A percentile compares a stretch with the other conserved stretches of the same genome.
Conservation (phyloP, 2,329 filamentous ascomycete species). For the Microsporum canis region DNA sequence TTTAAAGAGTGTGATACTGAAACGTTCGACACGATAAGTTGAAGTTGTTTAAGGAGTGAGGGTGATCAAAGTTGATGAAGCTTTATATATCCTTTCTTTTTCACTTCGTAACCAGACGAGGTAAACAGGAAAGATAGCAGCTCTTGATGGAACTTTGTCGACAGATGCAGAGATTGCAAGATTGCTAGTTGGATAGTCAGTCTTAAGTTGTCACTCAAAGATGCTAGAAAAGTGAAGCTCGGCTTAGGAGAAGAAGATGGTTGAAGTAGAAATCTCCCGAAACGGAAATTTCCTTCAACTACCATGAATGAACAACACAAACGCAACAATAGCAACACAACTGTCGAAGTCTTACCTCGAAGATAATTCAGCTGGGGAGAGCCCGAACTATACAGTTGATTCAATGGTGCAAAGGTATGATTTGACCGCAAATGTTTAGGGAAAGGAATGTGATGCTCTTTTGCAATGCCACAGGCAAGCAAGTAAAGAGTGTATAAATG, state of each 20-base stretch:
- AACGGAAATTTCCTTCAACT: background rate
- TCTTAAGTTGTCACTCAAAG: background rate
- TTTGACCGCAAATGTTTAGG: background rate
- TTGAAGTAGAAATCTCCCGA: background rate
- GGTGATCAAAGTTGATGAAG: background rate
- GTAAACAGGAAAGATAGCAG: background rate
- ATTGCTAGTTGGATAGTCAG: background rate
- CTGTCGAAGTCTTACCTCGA: background rate
- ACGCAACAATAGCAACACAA: background rate
- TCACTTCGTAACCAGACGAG: constrained; percentile 1
- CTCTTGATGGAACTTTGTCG: constrained; percentile 3
- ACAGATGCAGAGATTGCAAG: background rate
- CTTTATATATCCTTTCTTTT: background rate
- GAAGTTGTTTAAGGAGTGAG: background rate
- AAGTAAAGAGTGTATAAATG: constrained; percentile 1
- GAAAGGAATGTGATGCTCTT: constrained; percentile 1
- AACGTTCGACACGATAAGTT: constrained; percentile 3
- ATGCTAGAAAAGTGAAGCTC: background rate
- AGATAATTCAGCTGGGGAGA: background rate
- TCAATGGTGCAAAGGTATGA: background rate
- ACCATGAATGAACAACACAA: background rate
- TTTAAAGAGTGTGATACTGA: background rate
- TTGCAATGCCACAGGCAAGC: constrained; percentile 5
- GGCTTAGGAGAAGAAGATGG: background rate
- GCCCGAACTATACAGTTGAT: background rate